phyloP scores from a whole-genome alignment of 2,329 filamentous ascomycete genomes.

The Sclerotinia sclerotiorum region DNA sequence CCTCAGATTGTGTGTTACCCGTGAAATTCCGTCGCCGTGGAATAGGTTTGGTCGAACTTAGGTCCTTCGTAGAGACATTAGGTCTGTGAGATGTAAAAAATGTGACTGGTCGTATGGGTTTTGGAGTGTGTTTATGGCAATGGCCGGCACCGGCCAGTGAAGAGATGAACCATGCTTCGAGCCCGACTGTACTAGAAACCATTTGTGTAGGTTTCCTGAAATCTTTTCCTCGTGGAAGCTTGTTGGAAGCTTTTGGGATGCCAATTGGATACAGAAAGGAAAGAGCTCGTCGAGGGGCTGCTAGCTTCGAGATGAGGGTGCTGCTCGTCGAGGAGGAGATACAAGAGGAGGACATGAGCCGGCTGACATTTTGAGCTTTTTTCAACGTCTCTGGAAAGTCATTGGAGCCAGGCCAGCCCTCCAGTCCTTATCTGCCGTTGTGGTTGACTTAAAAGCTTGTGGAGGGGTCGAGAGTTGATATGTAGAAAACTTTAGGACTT shows the following conservation, averaged over 20 bases:
- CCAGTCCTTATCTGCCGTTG: constrained; percentile 15
- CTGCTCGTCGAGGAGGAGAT: constrained; percentile 50
- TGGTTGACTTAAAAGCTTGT: constrained; percentile 19
- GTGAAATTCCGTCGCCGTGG: constrained; percentile 30
- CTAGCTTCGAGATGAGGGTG: constrained; percentile 49
- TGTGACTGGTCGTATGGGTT: constrained; percentile 22
- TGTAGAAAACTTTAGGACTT: constrained; percentile 17
- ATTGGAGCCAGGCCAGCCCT: constrained; percentile 29
- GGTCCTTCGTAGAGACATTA: constrained; percentile 20
- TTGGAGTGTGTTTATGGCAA: constrained; percentile 36
- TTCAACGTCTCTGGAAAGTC: constrained; percentile 32
- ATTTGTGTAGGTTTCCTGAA: constrained; percentile 21
- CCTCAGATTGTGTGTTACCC: constrained; percentile 9
- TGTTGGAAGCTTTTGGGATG: constrained; percentile 20
- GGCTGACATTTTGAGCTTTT: constrained; percentile 56
- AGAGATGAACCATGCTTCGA: constrained; percentile 41
- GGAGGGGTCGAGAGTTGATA: constrained; percentile 19
- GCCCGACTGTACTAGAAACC: constrained; percentile 24
- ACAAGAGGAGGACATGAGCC: constrained; percentile 63
- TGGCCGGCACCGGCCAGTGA: constrained; percentile 37
- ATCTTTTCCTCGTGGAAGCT: constrained; percentile 7
- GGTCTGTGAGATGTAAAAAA: constrained; percentile 33
- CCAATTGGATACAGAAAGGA: constrained; percentile 39
- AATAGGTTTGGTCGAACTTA: constrained; percentile 14
- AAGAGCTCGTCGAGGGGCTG: constrained; percentile 41